phyloP scores from a whole-genome alignment of 805 yeast genomes.

The Cyberlindnera saturnus region DNA sequence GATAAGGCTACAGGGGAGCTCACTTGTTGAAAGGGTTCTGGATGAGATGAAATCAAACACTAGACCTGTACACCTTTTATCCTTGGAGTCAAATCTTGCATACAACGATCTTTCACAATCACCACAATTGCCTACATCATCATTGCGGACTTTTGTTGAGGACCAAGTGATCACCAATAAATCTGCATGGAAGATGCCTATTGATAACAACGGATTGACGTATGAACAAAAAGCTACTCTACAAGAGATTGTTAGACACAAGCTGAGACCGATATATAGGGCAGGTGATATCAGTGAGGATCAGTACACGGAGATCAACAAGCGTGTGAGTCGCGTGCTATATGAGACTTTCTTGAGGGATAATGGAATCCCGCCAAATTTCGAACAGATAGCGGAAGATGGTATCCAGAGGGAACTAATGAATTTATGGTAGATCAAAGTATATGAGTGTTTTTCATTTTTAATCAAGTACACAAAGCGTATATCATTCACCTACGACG shows the following conservation, averaged over 20 bases:
- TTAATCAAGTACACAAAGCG: too few species aligned
- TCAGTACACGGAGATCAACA: conserved; percentile 56
- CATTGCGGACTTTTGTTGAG: neutral
- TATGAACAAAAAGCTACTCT: conserved; percentile 46
- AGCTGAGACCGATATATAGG: conserved; percentile 43
- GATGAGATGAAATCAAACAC: conserved; percentile 1
- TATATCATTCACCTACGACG: conserved; percentile 29
- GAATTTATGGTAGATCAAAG: conserved; percentile 4
- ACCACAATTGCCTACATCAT: conserved; percentile 1
- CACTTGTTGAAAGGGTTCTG: neutral
- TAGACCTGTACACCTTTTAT: neutral
- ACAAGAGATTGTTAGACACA: conserved; percentile 51
- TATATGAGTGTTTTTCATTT: too few species aligned
- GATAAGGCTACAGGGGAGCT: neutral
- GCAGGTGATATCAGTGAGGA: conserved; percentile 28
- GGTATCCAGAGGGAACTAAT: conserved; percentile 7
- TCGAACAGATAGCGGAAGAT: conserved; percentile 16
- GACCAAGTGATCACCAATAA: neutral
- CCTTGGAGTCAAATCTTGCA: neutral
- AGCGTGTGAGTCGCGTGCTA: conserved; percentile 51
- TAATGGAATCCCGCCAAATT: conserved; percentile 3
- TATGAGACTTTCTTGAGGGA: conserved; percentile 33
- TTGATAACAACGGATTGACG: conserved; percentile 7
- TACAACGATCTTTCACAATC: neutral
- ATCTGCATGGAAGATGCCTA: neutral